A percentile compares a stretch with the other conserved stretches of the same genome.
phyloP scores from a whole-genome alignment of 2,329 filamentous ascomycete species.

The Fusarium mexicanum region DNA sequence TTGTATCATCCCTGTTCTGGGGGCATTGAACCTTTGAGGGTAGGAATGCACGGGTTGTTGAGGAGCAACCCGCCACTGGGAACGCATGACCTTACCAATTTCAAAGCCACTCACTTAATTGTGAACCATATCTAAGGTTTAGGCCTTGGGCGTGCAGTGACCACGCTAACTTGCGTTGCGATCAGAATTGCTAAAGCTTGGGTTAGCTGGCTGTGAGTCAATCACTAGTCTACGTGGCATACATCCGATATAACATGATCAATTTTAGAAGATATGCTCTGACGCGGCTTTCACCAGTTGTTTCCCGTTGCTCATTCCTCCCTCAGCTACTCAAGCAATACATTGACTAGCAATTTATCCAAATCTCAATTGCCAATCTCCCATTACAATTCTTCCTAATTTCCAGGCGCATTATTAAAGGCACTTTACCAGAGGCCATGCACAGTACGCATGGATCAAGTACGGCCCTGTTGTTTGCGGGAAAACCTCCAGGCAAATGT shows the following conservation, averaged over 20 bases:
- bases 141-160: neutral
- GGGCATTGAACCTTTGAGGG: neutral
- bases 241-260: neutral
- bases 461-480: constrained; percentile 19
- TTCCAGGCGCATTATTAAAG: constrained; percentile 30
- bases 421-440: constrained; percentile 37
- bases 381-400: constrained; percentile 29
- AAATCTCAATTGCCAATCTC: neutral
- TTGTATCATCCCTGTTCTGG: neutral
- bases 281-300: neutral
- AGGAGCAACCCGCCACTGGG: neutral
- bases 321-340: neutral
- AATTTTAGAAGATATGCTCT: neutral
- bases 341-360: neutral
- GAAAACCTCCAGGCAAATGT: constrained; percentile 7
- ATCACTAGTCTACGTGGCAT: neutral
- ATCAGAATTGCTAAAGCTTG: neutral
- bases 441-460: constrained; percentile 40
- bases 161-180: neutral
- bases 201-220: neutral
- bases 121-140: neutral
- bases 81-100: neutral
- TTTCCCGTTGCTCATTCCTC: neutral
- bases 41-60: neutral
- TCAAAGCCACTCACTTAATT: neutral